Evolutionary conservation across 2,329 filamentous ascomycete species (phyloP).

Genomic region (Tolypocladium amazonense): DNA sequence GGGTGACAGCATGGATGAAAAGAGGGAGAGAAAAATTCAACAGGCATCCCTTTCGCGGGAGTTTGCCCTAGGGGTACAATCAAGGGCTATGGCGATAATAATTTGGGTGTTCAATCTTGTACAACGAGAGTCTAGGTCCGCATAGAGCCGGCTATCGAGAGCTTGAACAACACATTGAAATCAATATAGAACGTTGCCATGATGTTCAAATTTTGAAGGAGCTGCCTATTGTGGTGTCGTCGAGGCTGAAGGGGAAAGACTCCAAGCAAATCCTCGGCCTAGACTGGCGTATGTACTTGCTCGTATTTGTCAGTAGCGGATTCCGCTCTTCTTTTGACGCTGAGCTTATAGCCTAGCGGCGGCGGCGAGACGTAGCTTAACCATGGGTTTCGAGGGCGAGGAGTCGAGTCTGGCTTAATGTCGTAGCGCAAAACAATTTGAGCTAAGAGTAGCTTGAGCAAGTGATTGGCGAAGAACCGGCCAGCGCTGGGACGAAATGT

Average conservation of each 20-base stretch:
- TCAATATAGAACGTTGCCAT: no score
- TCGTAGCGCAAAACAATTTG: not conserved
- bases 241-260: no score
- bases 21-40: not conserved
- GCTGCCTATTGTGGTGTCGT: no score
- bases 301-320: not conserved
- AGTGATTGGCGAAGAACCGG: not conserved
- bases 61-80: not conserved
- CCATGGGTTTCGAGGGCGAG: not conserved
- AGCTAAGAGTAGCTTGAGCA: not conserved
- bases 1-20: not conserved
- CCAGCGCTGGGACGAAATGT: not conserved
- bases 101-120: no score
- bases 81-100: no score
- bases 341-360: not conserved
- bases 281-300: no score
- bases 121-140: no score
- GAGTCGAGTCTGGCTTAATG: not conserved
- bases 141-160: no score
- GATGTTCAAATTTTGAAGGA: no score
- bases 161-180: no score
- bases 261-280: no score
- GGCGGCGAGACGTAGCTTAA: not conserved
- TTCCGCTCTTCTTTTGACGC: not conserved
- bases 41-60: not conserved